These are phyloP conservation scores for Exophiala alcalophila DNA, from an alignment of 2,329 filamentous ascomycete genomes.

Conservation along the genomic window DNA sequence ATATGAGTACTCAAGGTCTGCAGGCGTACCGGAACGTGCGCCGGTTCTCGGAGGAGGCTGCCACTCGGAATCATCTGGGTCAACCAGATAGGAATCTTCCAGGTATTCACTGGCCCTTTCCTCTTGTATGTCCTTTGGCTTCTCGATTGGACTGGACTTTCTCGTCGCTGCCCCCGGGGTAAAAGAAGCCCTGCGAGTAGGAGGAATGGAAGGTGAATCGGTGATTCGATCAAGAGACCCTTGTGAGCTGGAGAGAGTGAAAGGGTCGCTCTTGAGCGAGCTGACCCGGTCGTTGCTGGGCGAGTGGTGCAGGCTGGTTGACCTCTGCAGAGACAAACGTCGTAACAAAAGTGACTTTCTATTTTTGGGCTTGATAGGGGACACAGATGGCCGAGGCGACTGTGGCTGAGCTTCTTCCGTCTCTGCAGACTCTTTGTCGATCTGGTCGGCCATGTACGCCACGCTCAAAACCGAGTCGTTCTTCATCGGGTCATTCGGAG, in stretches of 20 bases:
- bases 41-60: slow-evolving; percentile 22
- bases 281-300: slow-evolving; percentile 14
- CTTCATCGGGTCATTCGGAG: slow-evolving; percentile 9
- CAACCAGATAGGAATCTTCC: slow-evolving; percentile 9
- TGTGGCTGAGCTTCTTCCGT: slow-evolving; percentile 6
- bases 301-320: slow-evolving; percentile 15
- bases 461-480: slow-evolving; percentile 20
- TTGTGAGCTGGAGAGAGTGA: slow-evolving; percentile 7
- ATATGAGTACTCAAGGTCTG: slow-evolving; percentile 28
- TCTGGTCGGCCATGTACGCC: slow-evolving; percentile 22
- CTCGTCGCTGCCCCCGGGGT: slow-evolving; percentile 29
- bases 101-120: slow-evolving; percentile 7
- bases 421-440: slow-evolving; percentile 15
- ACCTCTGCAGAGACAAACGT: slow-evolving; percentile 15
- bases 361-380: slow-evolving; percentile 19
- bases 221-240: slow-evolving; percentile 23
- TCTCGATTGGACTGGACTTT: slow-evolving; percentile 8
- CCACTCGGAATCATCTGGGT: slow-evolving; percentile 14
- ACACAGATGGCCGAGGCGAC: slow-evolving; percentile 4
- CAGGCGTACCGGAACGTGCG: slow-evolving; percentile 27
- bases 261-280: slow-evolving; percentile 5
- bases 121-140: slow-evolving; percentile 6
- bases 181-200: slow-evolving; percentile 28
- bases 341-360: slow-evolving; percentile 19
- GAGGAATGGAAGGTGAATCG: slow-evolving; percentile 20